Evolutionary conservation across 495 filamentous ascomycete genomes (phyloP).

Genomic region (Saxophila tyrrhenica): DNA sequence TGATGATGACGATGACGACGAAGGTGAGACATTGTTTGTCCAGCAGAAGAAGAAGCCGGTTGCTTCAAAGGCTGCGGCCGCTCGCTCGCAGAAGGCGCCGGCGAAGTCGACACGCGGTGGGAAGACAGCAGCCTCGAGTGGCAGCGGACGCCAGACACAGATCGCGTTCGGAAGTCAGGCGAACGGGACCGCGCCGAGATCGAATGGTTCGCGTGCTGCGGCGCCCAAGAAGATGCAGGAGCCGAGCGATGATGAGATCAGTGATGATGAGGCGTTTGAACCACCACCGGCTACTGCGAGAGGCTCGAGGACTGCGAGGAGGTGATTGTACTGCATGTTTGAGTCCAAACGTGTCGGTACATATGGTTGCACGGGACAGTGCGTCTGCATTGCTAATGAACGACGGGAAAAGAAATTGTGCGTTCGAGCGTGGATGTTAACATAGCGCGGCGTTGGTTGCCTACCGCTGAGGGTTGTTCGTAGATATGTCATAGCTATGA

Average conservation of each 20-base stretch:
- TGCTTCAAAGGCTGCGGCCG: conserved; percentile 26
- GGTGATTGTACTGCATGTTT: background rate
- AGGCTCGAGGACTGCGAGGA: background rate
- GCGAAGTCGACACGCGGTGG: conserved; percentile 1
- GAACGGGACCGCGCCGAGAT: background rate
- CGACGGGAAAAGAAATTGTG: background rate
- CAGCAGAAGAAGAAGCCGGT: conserved; percentile 36
- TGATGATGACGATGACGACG: conserved; percentile 53
- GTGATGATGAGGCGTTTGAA: conserved; percentile 73
- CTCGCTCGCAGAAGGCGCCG: conserved; percentile 12
- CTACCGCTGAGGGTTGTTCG: background rate
- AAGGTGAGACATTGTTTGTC: conserved; percentile 41
- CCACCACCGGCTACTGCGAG: conserved; percentile 29
- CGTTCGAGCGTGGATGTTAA: background rate
- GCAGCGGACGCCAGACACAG: conserved; percentile 39
- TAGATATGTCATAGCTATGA: background rate
- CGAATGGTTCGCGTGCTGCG: background rate
- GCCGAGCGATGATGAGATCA: conserved; percentile 64
- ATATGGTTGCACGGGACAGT: too few relatives aligned
- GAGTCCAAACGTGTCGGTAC: too few relatives aligned
- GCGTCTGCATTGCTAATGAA: too few relatives aligned
- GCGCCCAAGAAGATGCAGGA: conserved; percentile 5
- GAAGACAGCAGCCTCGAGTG: conserved; percentile 23
- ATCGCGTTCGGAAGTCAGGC: conserved; percentile 2
- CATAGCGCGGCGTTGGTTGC: background rate